These are phyloP conservation scores for Penicillium palitans DNA, from an alignment of 2,329 filamentous ascomycete species.

Conservation along the genomic window DNA sequence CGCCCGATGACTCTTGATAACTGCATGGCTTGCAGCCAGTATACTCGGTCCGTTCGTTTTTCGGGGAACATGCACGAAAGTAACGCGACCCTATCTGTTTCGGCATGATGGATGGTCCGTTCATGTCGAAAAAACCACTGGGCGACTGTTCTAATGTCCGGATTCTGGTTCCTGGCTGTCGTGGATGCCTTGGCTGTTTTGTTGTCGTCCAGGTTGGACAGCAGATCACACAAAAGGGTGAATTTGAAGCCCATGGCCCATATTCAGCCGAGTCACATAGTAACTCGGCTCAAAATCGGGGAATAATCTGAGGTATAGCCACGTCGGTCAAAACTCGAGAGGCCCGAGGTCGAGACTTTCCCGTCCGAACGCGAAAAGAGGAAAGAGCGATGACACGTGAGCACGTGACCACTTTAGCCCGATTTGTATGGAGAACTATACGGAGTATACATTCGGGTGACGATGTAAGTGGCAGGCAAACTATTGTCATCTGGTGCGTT, in stretches of 20 bases:
- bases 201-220: conserved; percentile 65
- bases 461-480: neutral
- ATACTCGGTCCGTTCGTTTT: conserved; percentile 74
- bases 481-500: neutral
- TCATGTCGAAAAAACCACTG: conserved; percentile 71
- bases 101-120: conserved; percentile 55
- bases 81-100: conserved; percentile 62
- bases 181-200: conserved; percentile 37
- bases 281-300: neutral
- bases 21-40: conserved; percentile 62
- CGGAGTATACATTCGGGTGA: neutral
- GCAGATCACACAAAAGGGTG: conserved; percentile 68
- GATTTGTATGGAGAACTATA: neutral
- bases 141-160: conserved; percentile 50
- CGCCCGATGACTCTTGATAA: conserved; percentile 69
- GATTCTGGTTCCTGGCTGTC: conserved; percentile 30
- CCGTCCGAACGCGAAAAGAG: conserved; percentile 2
- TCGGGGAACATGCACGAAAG: conserved; percentile 76
- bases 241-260: conserved; percentile 56
- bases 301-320: neutral
- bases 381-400: neutral
- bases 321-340: neutral
- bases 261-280: neutral
- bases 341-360: neutral
- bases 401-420: conserved; percentile 5